Percentiles rank a stretch among this genome's conserved stretches.
Evolutionary conservation across 352 stramenopile genomes (phyloP).

Genomic region (Phytophthora colocasiae): DNA sequence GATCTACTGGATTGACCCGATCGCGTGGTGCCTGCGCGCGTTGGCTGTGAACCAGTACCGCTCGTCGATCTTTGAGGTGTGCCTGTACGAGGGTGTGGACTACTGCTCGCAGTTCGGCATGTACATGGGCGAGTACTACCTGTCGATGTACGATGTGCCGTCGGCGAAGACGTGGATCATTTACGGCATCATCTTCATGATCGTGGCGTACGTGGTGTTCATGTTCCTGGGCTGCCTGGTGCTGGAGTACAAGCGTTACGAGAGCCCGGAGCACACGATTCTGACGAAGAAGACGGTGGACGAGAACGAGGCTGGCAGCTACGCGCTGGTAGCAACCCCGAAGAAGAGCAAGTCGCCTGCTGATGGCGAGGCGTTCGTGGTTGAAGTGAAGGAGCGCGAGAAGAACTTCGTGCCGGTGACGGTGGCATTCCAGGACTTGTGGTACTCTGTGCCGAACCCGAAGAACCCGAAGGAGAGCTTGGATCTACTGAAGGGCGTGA

Average conservation of each 20-base stretch:
- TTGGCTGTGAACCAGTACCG: slow-evolving; percentile 48
- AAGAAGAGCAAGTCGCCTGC: slow-evolving; percentile 24
- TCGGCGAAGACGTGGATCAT: slow-evolving; percentile 41
- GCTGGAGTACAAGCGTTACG: slow-evolving; percentile 28
- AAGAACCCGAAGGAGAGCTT: slow-evolving; percentile 50
- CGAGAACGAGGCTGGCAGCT: slow-evolving; percentile 19
- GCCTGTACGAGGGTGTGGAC: slow-evolving; percentile 45
- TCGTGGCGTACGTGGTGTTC: slow-evolving; percentile 44
- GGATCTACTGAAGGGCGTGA: slow-evolving; percentile 68
- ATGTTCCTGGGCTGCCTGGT: slow-evolving; percentile 50
- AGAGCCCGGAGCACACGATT: slow-evolving; percentile 32
- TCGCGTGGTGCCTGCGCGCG: slow-evolving; percentile 47
- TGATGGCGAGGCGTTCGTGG: slow-evolving; percentile 16
- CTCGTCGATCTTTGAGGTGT: slow-evolving; percentile 36
- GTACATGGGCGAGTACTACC: slow-evolving; percentile 53
- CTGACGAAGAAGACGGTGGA: slow-evolving; percentile 29
- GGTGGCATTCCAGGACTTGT: slow-evolving; percentile 53
- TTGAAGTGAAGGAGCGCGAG: slow-evolving; percentile 34
- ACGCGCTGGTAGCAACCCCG: slow-evolving; percentile 25
- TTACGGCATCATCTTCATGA: slow-evolving; percentile 48
- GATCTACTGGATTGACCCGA: slow-evolving; percentile 67
- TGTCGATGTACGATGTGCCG: slow-evolving; percentile 40
- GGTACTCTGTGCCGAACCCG: slow-evolving; percentile 54
- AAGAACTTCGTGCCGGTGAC: slow-evolving; percentile 50
- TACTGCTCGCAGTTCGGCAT: slow-evolving; percentile 44